These are phyloP conservation scores for Apiotrichum gracile DNA, from an alignment of 1,284 basidiomycete species.

Conservation along the genomic window DNA sequence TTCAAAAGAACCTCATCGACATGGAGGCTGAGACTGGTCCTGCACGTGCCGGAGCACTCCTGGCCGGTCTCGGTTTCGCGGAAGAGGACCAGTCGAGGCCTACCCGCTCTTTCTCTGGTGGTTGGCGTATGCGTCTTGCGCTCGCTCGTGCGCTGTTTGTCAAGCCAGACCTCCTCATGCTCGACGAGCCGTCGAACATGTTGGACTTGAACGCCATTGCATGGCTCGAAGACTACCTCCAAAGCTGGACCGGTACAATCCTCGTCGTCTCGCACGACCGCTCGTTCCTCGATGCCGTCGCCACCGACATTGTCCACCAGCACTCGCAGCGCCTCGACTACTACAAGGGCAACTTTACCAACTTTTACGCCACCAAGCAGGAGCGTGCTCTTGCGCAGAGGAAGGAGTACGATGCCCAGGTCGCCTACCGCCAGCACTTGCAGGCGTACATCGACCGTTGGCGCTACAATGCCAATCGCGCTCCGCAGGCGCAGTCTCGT, in stretches of 20 bases:
- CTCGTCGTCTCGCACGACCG: conserved; percentile 98
- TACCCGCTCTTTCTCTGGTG: conserved; percentile 90
- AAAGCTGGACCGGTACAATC: conserved; percentile 90
- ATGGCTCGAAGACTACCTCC: conserved; percentile 81
- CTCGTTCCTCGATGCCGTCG: conserved; percentile 94
- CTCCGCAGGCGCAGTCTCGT: conserved; percentile 89
- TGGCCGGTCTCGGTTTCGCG: conserved; percentile 88
- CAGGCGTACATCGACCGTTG: conserved; percentile 94
- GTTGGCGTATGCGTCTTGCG: conserved; percentile 98
- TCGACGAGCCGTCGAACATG: conserved; percentile 96
- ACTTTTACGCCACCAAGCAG: conserved; percentile 97
- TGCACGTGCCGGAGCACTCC: conserved; percentile 77
- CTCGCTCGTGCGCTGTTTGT: conserved; percentile 95
- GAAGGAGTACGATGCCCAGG: conserved; percentile 92
- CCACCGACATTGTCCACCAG: conserved; percentile 94
- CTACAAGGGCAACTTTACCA: conserved; percentile 82
- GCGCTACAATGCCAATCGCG: conserved; percentile 90
- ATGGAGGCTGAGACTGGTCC: conserved; percentile 99
- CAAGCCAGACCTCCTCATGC: conserved; percentile 70
- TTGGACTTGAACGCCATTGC: conserved; percentile 57
- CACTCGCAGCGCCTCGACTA: conserved; percentile 93
- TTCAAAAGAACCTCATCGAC: conserved; percentile 83
- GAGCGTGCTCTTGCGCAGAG: conserved; percentile 86
- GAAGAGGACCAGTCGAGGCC: conserved; percentile 77
- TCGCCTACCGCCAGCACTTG: conserved; percentile 88